Evolutionary conservation across 805 yeast genomes (phyloP).

Genomic region (Yarrowia alimentaria): DNA sequence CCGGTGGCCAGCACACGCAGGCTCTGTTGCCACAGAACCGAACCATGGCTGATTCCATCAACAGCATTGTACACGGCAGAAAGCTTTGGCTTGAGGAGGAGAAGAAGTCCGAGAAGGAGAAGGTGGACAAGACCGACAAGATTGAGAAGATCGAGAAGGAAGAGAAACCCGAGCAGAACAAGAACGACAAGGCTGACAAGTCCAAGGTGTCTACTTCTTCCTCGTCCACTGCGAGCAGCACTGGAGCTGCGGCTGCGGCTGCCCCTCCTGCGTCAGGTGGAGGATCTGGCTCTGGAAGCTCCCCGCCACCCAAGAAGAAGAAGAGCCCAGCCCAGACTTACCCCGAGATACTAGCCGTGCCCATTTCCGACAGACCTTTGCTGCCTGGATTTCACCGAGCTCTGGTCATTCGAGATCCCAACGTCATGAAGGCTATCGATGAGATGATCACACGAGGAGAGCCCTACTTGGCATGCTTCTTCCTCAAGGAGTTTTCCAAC

Average conservation of each 20-base stretch:
- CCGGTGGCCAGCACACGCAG: no score
- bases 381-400: slow-evolving; percentile 25
- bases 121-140: slow-evolving; percentile 10
- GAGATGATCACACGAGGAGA: slow-evolving; percentile 26
- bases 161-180: slow-evolving; percentile 2
- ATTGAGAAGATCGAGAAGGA: background rate
- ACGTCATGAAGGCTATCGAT: slow-evolving; percentile 25
- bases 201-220: background rate
- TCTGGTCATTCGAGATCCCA: slow-evolving; percentile 26
- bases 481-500: slow-evolving; percentile 22
- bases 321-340: slow-evolving; percentile 21
- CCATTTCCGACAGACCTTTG: slow-evolving; percentile 23
- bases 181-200: no score
- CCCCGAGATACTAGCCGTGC: slow-evolving; percentile 24
- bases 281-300: background rate
- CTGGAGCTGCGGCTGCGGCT: slow-evolving; percentile 7
- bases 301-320: slow-evolving; percentile 14
- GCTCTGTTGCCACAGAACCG: no score
- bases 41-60: slow-evolving; percentile 14
- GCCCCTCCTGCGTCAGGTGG: slow-evolving; percentile 10
- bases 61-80: slow-evolving; percentile 3
- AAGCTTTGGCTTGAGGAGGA: slow-evolving; percentile 16
- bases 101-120: slow-evolving; percentile 9
- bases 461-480: slow-evolving; percentile 26
- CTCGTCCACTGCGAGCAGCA: slow-evolving; percentile 9